These are phyloP conservation scores for Pyrus hybrid DNA, from an alignment of 331 rosid genomes.

Conservation along the genomic window DNA sequence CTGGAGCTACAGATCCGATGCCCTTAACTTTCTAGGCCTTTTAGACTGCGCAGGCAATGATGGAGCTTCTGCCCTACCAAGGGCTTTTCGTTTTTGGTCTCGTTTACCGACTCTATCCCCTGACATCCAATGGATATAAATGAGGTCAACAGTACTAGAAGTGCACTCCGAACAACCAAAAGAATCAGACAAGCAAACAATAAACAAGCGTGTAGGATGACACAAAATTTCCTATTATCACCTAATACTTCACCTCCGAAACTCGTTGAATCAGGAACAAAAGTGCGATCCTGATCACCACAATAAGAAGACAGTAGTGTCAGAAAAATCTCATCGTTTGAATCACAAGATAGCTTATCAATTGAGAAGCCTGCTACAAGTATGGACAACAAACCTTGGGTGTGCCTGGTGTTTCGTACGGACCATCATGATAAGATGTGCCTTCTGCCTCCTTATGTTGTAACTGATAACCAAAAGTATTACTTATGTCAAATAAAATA, in stretches of 20 bases:
- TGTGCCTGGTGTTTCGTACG: slow-evolving; percentile 80
- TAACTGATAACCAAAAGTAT: slow-evolving; percentile 42
- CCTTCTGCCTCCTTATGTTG: slow-evolving; percentile 97
- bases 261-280: slow-evolving; percentile 68
- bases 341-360: background rate
- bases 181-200: background rate
- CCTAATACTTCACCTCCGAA: slow-evolving; percentile 56
- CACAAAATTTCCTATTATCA: slow-evolving; percentile 1
- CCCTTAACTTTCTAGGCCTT: slow-evolving; percentile 90
- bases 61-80: slow-evolving; percentile 81
- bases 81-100: slow-evolving; percentile 93
- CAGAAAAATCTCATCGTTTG: slow-evolving; percentile 6
- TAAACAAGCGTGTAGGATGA: background rate
- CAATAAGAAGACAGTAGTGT: slow-evolving; percentile 19
- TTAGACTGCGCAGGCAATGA: slow-evolving; percentile 82
- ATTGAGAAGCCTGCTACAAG: background rate
- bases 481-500: slow-evolving; percentile 1
- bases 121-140: slow-evolving; percentile 26
- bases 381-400: slow-evolving; percentile 60
- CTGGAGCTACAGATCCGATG: slow-evolving; percentile 66
- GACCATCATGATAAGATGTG: slow-evolving; percentile 71
- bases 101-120: slow-evolving; percentile 77
- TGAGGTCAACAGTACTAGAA: slow-evolving; percentile 4
- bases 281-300: slow-evolving; percentile 67
- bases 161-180: background rate